Percentiles rank a stretch among this genome's conserved stretches.
Conservation (phyloP, 2,329 filamentous ascomycete genomes). For the Pezicula rhizophila region DNA sequence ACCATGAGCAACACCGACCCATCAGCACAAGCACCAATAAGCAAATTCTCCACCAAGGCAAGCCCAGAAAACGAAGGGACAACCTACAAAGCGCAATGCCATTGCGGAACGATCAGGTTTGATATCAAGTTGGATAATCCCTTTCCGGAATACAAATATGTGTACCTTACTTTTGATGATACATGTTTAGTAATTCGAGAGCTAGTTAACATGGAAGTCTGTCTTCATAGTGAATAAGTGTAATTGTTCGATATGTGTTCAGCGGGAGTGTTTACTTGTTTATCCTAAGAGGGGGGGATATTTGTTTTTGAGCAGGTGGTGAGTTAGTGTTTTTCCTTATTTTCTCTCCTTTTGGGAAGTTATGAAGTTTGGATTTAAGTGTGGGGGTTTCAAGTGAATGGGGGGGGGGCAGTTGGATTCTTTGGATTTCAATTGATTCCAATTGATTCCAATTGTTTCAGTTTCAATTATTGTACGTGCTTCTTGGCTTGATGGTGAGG, state of each 20-base stretch:
- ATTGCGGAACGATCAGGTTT: conserved; percentile 47
- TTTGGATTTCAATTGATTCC: no score
- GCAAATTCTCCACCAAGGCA: neutral
- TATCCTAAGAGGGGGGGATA: conserved; percentile 17
- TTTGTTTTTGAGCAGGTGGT: conserved; percentile 11
- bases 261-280: conserved; percentile 39
- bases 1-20: no score
- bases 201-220: no score
- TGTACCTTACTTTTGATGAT: no score
- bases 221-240: conserved; percentile 38
- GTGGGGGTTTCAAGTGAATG: no score
- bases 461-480: no score
- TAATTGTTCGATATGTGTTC: conserved; percentile 60
- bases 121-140: conserved; percentile 44
- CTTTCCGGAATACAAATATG: conserved; percentile 36
- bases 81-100: conserved; percentile 49
- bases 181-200: no score
- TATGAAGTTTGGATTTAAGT: neutral
- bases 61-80: conserved; percentile 2
- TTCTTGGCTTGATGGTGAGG: no score
- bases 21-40: no score
- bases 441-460: no score
- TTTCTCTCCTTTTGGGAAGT: neutral
- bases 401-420: no score
- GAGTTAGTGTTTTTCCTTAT: neutral